Base-by-base conservation (phyloP, 495 filamentous ascomycete species). In the Penicillium nucicola region DNA sequence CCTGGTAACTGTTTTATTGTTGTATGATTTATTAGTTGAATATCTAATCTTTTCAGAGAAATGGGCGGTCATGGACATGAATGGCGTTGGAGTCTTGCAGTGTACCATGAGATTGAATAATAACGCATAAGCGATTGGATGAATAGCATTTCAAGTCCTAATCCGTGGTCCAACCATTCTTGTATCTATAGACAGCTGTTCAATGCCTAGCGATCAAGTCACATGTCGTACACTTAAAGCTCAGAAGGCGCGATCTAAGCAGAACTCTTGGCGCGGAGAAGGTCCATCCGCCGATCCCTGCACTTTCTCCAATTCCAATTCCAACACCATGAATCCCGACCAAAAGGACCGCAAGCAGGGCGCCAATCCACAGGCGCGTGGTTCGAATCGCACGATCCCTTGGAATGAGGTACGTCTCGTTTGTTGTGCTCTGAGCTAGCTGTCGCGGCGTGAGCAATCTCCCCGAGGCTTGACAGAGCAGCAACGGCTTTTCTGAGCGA, bases 1-100 rank as follows among this genome's bases (percentile, higher is more conserved):
- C 77, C 36, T 85, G 82, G 82, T 85, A 41, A 9, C 35, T 22
- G 20, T 36, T n/a, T 44, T 45, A 42, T 48, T 37, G 33, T 54
- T 52, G 45, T 52, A 37, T 42, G 36, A 35, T 35, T 41, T 48
- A 19, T 20, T 38, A 10, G 23, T 44, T 44, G 32, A 17, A 23
- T 33, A 45, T 17, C 33, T 50, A 31, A 23, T 3, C 15, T 22
- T 42, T 31, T 43, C 37, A 28, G 38, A 41, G 12, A 25, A 18
- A 45, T 23, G 36, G n/a, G 5, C 5, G 8, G 35, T 19, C 12
- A 23, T 15, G 36, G 40, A 37, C 46, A 41, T 41, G 28, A 34
- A 45, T 45, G 46, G 46, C 46, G 46, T 48, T 17, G 36, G 18
- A 22, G 25, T 17, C 41, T 33, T 4, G 42, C 15, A 13, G 12